A percentile compares a stretch with the other conserved stretches of the same genome.
phyloP scores from a whole-genome alignment of 768 basidiomycete species.

The Mycena vulgaris region DNA sequence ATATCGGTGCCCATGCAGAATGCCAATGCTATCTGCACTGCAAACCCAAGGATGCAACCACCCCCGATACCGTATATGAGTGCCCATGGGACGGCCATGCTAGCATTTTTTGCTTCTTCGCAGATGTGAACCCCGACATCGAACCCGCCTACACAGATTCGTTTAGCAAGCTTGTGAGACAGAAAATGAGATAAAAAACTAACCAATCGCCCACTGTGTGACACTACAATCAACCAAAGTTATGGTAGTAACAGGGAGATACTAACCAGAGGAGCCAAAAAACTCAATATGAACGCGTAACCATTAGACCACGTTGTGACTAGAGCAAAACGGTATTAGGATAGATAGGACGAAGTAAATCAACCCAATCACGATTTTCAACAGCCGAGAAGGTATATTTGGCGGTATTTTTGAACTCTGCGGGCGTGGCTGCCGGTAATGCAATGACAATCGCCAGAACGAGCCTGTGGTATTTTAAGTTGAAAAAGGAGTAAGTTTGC shows the following conservation, averaged over 20 bases:
- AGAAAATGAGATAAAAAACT: neutral
- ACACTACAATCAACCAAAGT: too few relatives aligned
- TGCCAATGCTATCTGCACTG: slow-evolving; percentile 64
- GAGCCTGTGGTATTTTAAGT: neutral
- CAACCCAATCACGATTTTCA: neutral
- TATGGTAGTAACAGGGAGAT: neutral
- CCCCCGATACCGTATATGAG: slow-evolving; percentile 65
- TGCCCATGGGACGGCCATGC: slow-evolving; percentile 70
- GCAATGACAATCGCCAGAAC: slow-evolving; percentile 6
- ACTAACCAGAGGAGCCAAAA: slow-evolving; percentile 66
- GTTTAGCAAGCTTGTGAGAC: too few relatives aligned
- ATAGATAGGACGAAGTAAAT: neutral
- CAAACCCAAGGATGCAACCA: slow-evolving; percentile 59
- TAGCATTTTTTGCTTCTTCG: slow-evolving; percentile 66
- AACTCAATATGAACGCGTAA: slow-evolving; percentile 66
- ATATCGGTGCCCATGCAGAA: slow-evolving; percentile 73
- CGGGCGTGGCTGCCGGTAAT: slow-evolving; percentile 1
- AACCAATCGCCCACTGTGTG: slow-evolving; percentile 16
- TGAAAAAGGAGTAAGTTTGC: too few relatives aligned
- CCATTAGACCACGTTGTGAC: slow-evolving; percentile 63
- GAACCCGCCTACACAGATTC: slow-evolving; percentile 51
- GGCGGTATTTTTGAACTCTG: neutral
- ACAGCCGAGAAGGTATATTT: slow-evolving; percentile 16
- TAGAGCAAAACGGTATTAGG: slow-evolving; percentile 9
- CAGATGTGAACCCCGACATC: slow-evolving; percentile 57